A percentile compares a stretch with the other conserved stretches of the same genome.
These are phyloP conservation scores for Cladosporium sp. DNA, from an alignment of 2,329 filamentous ascomycete species.

Conservation along the genomic window DNA sequence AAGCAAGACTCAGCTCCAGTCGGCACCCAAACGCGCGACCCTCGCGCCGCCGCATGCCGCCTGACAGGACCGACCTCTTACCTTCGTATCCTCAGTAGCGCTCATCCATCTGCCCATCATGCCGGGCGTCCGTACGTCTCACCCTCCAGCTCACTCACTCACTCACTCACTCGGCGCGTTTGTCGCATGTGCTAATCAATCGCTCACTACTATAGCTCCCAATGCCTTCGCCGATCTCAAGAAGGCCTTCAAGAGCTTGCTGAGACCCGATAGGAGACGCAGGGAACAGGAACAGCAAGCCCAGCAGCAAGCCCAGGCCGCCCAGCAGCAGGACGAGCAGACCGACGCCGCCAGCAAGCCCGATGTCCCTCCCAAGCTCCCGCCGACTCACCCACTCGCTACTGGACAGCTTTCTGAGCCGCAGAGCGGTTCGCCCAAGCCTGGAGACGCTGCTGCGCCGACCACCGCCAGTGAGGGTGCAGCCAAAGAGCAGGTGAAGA, in stretches of 20 bases:
- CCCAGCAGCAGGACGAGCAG: constrained; percentile 14
- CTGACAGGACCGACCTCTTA: background rate
- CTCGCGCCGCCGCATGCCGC: background rate
- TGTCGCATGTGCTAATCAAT: constrained; percentile 8
- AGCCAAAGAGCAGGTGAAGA: background rate
- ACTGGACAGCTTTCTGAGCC: constrained; percentile 18
- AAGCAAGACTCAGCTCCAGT: background rate
- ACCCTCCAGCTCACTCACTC: background rate
- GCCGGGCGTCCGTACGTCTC: constrained; percentile 24
- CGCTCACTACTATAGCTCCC: constrained; percentile 25
- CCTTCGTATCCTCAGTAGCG: background rate
- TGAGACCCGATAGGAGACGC: constrained; percentile 27
- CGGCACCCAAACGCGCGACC: background rate
- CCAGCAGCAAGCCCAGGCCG: constrained; percentile 12
- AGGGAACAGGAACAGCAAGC: constrained; percentile 10
- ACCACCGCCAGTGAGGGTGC: background rate
- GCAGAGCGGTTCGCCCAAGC: background rate
- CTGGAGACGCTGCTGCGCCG: background rate
- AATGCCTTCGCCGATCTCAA: constrained; percentile 29
- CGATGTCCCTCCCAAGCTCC: constrained; percentile 8
- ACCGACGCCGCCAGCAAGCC: background rate
- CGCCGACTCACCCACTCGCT: constrained; percentile 19
- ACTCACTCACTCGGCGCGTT: background rate
- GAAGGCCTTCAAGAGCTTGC: constrained; percentile 32
- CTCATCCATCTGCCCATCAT: constrained; percentile 10